Evolutionary conservation across 1,284 basidiomycete genomes (phyloP), one percentile per base, ranked within the genome.

Genomic region (Trichosporon sp.): DNA sequence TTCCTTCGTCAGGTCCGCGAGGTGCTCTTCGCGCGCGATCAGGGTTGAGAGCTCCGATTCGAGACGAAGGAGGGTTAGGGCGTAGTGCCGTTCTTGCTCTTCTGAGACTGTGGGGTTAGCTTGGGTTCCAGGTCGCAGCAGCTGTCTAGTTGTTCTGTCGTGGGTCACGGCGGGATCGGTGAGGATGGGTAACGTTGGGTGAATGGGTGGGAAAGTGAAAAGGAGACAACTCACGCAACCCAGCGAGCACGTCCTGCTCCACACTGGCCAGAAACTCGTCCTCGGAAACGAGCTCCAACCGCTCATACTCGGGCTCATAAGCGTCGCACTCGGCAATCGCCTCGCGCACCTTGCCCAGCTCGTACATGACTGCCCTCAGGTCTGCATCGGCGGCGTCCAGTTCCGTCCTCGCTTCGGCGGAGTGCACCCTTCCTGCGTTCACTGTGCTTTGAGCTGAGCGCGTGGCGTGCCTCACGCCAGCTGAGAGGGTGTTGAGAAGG

Each of bases 31-130:
- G 2, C 75, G 78, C 76, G 73, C 68, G 59, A 74, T 68, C n/a
- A 82, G 77, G 46, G 79, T 76, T 6, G 72, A 74, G 16, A 83
- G 75, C 72, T 83, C 81, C 31, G 76, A 51, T 68, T 83, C 80
- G 51, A 83, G 70, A 26, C 76, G 76, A 0, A 77, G 75, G 4
- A 80, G 78, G 16, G 73, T 76, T 5, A 80, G 61, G 8, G 78
- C 76, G 64, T 81, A 72, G 32, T 78, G 76, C 67, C 79, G 77
- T 0, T 54, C 65, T 16, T 80, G 77, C 46, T 74, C 68, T 4
- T 76, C 76, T 12, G 68, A 61, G 2, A 74, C 32, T 6, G 79
- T 26, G 79, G 2, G 79, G 35, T 72, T 43, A 74, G 68, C 19
- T 38, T 11, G 35, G 26, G 26, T 26, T 26, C 26, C 26, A 26